phyloP scores from a whole-genome alignment of 306 rosid genomes.

The Vigna hirtella region DNA sequence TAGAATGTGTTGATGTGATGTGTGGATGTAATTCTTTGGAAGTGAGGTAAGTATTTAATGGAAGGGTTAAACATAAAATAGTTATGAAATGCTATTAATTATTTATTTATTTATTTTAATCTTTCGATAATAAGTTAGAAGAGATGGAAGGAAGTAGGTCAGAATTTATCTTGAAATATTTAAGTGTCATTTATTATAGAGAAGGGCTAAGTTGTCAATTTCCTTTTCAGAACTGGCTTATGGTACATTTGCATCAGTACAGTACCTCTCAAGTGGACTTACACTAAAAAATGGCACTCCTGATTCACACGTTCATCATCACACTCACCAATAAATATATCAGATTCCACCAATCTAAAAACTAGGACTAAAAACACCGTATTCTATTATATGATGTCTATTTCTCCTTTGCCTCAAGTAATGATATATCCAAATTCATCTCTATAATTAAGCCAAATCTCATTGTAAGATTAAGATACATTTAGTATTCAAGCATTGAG shows the following conservation, averaged over 20 bases:
- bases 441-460: neutral
- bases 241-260: neutral
- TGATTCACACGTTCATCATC: neutral
- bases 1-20: neutral
- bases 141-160: constrained; percentile 51
- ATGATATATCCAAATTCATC: neutral
- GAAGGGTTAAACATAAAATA: neutral
- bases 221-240: neutral
- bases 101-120: neutral
- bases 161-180: constrained; percentile 49
- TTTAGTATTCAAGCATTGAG: too few relatives aligned
- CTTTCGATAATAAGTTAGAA: constrained; percentile 39
- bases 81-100: neutral
- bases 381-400: neutral
- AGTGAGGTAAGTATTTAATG: neutral
- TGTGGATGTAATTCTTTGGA: neutral
- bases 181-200: constrained; percentile 53
- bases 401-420: neutral
- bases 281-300: neutral
- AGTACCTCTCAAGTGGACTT: neutral
- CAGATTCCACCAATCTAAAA: neutral
- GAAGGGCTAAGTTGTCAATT: constrained; percentile 26
- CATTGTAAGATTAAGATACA: too few relatives aligned
- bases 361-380: neutral
- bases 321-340: neutral